Conservation (phyloP, 2,329 filamentous ascomycete species). For the Pyrenophora tritici-repentis region DNA sequence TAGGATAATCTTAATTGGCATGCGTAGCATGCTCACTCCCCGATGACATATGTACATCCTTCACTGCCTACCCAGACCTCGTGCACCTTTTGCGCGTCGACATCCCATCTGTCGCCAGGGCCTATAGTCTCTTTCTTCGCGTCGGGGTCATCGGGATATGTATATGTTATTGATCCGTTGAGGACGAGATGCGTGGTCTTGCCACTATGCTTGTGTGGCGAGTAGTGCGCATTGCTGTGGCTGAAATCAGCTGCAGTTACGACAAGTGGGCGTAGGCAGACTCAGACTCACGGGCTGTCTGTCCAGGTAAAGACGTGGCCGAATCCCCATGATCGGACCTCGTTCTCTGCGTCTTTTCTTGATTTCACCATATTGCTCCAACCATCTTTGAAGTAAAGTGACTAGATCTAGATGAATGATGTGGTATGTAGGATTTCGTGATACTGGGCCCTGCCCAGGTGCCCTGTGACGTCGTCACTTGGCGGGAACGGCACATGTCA, state of each 20-base stretch:
- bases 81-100: slow-evolving; percentile 66
- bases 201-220: slow-evolving; percentile 67
- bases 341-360: slow-evolving; percentile 58
- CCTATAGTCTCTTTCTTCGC: slow-evolving; percentile 63
- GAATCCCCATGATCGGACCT: slow-evolving; percentile 74
- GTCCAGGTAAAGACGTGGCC: slow-evolving; percentile 72
- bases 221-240: slow-evolving; percentile 67
- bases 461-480: slow-evolving; percentile 22
- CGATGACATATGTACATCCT: slow-evolving; percentile 71
- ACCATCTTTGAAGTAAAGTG: not conserved
- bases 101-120: slow-evolving; percentile 67
- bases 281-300: slow-evolving; percentile 68
- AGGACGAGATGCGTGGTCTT: slow-evolving; percentile 73
- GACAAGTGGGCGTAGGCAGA: not conserved
- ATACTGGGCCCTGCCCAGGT: slow-evolving; percentile 17
- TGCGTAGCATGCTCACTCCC: slow-evolving; percentile 49
- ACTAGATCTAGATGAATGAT: too few species aligned
- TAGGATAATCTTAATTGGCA: not conserved
- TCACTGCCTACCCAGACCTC: slow-evolving; percentile 71
- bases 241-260: not conserved
- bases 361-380: slow-evolving; percentile 46
- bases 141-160: slow-evolving; percentile 64
- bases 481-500: slow-evolving; percentile 12
- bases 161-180: slow-evolving; percentile 67
- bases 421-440: too few species aligned